These are phyloP conservation scores for Ceratobasidium sp. DNA, from an alignment of 1,284 basidiomycete genomes.

Conservation along the genomic window DNA sequence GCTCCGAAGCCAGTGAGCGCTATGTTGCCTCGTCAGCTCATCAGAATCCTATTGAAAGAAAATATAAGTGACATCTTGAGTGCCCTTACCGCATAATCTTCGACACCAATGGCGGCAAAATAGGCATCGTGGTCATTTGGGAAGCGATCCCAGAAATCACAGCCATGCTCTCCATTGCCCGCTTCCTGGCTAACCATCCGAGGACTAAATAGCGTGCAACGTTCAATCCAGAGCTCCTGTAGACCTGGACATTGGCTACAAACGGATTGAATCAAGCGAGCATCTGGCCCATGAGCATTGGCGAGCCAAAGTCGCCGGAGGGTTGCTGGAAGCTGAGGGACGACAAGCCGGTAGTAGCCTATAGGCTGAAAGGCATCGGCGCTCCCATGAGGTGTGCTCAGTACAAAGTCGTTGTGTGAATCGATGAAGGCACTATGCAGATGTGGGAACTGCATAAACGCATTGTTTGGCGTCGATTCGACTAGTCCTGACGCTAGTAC, in stretches of 20 bases:
- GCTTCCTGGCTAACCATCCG: neutral
- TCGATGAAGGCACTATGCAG: conserved; percentile 38
- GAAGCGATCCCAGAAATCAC: conserved; percentile 26
- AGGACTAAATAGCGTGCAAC: conserved; percentile 36
- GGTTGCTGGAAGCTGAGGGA: conserved; percentile 11
- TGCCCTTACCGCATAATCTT: conserved; percentile 36
- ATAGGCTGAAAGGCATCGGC: neutral
- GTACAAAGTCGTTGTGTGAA: conserved; percentile 34
- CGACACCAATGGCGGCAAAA: conserved; percentile 29
- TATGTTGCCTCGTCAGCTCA: neutral
- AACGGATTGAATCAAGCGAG: conserved; percentile 23
- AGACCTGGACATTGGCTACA: conserved; percentile 25
- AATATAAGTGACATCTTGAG: neutral
- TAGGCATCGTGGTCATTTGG: conserved; percentile 41
- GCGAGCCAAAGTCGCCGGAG: conserved; percentile 36
- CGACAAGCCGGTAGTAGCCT: conserved; percentile 36
- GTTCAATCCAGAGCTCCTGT: conserved; percentile 38
- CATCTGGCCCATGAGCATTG: conserved; percentile 36
- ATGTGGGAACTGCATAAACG: conserved; percentile 14
- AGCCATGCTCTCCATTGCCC: neutral
- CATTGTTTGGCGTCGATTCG: neutral
- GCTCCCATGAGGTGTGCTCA: neutral
- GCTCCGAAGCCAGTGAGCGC: conserved; percentile 29
- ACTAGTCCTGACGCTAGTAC: conserved; percentile 11
- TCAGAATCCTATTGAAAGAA: neutral